Percentiles rank a stretch among this genome's conserved stretches.
Evolutionary conservation across 768 basidiomycete species (phyloP).

Genomic region (Termitomyces titanicus): DNA sequence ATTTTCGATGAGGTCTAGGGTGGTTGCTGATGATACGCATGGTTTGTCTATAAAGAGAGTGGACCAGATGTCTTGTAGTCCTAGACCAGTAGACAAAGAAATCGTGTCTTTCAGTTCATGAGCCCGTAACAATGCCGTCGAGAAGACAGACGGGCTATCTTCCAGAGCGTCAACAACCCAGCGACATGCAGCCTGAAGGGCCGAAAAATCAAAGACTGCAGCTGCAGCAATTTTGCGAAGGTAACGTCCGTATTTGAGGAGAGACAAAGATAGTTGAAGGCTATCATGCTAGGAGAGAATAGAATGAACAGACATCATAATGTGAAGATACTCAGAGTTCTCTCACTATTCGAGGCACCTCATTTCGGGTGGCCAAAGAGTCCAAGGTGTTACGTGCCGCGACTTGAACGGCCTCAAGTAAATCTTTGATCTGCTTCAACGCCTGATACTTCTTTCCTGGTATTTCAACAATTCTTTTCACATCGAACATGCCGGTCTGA

Average conservation of each 20-base stretch:
- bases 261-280: constrained; percentile 27
- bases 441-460: constrained; percentile 15
- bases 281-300: constrained; percentile 20
- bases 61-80: constrained; percentile 71
- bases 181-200: constrained; percentile 52
- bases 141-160: constrained; percentile 29
- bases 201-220: constrained; percentile 59
- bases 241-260: constrained; percentile 35
- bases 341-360: constrained; percentile 22
- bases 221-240: constrained; percentile 39
- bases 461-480: constrained; percentile 2
- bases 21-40: constrained; percentile 7
- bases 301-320: neutral
- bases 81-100: constrained; percentile 66
- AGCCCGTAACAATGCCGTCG: constrained; percentile 26
- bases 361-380: constrained; percentile 5
- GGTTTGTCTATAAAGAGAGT: constrained; percentile 30
- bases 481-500: neutral
- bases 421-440: constrained; percentile 8
- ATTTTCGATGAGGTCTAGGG: constrained; percentile 19
- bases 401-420: constrained; percentile 15
- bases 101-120: constrained; percentile 43
- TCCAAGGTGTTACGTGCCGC: constrained; percentile 11
- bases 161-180: constrained; percentile 47
- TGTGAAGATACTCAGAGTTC: neutral